phyloP scores from a whole-genome alignment of 108 stramenopile genomes.

The Cyclotella baltica region DNA sequence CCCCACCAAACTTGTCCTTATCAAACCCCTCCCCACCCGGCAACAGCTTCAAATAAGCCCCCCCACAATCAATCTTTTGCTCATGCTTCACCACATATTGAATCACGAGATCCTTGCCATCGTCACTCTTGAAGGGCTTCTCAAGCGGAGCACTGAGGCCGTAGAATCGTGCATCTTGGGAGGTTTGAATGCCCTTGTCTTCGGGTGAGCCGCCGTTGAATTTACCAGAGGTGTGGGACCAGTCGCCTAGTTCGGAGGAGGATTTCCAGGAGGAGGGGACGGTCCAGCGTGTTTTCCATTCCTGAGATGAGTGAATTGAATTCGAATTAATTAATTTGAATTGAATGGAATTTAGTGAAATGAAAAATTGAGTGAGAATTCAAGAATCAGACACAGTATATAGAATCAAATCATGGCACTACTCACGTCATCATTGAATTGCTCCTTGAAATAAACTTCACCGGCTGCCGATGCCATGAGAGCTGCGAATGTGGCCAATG shows the following conservation, averaged over 20 bases:
- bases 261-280: conserved; percentile 95
- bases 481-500: conserved; percentile 60
- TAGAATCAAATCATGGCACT: neutral
- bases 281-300: conserved; percentile 90
- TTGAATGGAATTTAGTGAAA: neutral
- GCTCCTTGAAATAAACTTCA: conserved; percentile 83
- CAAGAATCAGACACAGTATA: neutral
- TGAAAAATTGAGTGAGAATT: too few species aligned
- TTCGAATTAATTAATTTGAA: conserved; percentile 3
- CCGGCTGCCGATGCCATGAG: conserved; percentile 59
- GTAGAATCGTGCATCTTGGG: conserved; percentile 95
- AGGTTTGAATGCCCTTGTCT: conserved; percentile 96
- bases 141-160: conserved; percentile 90
- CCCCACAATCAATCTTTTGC: conserved; percentile 97
- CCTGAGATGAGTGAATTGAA: conserved; percentile 47
- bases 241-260: conserved; percentile 90
- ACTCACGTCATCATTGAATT: conserved; percentile 92
- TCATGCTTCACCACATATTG: conserved; percentile 98
- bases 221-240: conserved; percentile 94
- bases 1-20: conserved; percentile 93
- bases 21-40: conserved; percentile 82
- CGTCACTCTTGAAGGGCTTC: conserved; percentile 84
- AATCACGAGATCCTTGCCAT: conserved; percentile 93
- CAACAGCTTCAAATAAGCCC: conserved; percentile 99
- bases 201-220: conserved; percentile 82